Evolutionary conservation across 352 stramenopile species (phyloP), one percentile per base, ranked within the genome.

Genomic region (Phytopythium boreale): DNA sequence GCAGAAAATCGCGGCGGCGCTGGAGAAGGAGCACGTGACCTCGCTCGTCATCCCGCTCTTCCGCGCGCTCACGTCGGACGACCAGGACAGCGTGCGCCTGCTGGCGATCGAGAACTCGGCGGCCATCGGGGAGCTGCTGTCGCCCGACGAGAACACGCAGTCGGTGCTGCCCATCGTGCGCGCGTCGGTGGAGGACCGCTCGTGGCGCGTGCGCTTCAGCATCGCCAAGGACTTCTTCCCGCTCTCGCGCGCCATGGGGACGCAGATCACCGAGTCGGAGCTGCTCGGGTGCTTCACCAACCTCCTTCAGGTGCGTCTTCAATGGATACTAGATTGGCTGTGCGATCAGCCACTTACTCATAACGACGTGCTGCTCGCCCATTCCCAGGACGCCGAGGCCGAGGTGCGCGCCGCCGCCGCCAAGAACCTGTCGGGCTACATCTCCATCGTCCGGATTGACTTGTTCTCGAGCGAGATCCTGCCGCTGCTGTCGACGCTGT

Each of bases 81-180:
- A 98, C 67, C 92, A 98, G 77, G 95, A 98, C 79, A 97, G 87
- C 55, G 93, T 98, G n/a, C 87, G 93, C 37, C 81, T 98, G 52
- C 72, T 98, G 59, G 92, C 92, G 19, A 96, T 98, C 68, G 84
- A 92, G 64, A 95, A 89, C 72, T 93, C 81, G 63, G 80, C 85
- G 15, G 72, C 75, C n/a, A 90, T 96, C 59, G 82, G 77, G 20
- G 83, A 88, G 59, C 63, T 90, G 53, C 74, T 96, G 7, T 79
- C 79, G 24, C 72, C 79, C 39, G 87, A 96, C 2, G 84, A 94
- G 50, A 94, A 93, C 74, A 77, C 73, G 56, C 70, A 85, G 64
- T 68, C 93, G 59, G 69, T 95, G 29, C 73, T 95, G 29, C 87
- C 87, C 20, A 76, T 93, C 58, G 84, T 93, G 49, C 83, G 85